A percentile compares a stretch with the other conserved stretches of the same genome.
These are phyloP conservation scores for Scheffersomyces quercinus DNA, from an alignment of 1,139 yeast species.

Conservation along the genomic window DNA sequence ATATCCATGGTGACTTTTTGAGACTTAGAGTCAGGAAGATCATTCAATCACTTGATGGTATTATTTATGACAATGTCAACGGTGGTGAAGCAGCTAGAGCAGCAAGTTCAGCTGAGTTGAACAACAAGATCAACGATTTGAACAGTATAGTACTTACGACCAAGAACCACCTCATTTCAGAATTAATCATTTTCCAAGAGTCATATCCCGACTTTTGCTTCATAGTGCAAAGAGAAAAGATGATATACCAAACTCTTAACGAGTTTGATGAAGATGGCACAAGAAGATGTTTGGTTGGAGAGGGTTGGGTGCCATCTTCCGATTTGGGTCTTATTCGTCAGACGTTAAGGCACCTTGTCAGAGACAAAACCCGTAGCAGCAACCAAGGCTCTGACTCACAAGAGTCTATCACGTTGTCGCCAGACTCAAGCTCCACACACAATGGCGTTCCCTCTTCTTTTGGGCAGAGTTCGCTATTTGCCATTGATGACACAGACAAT, in stretches of 20 bases:
- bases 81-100: conserved; percentile 54
- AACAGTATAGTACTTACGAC: conserved; percentile 68
- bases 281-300: conserved; percentile 90
- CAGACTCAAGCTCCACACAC: conserved; percentile 7
- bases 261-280: conserved; percentile 81
- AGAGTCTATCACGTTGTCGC: conserved; percentile 23
- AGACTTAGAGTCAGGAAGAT: conserved; percentile 69
- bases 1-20: conserved; percentile 82
- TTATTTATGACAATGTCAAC: conserved; percentile 62
- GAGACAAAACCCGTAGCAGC: conserved; percentile 19
- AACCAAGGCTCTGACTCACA: conserved; percentile 10
- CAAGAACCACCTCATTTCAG: conserved; percentile 66
- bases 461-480: conserved; percentile 43
- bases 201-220: conserved; percentile 34
- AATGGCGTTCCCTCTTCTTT: conserved; percentile 9
- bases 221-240: conserved; percentile 66
- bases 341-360: conserved; percentile 26
- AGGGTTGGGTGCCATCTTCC: conserved; percentile 84
- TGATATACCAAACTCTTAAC: conserved; percentile 74
- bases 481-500: conserved; percentile 44
- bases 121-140: conserved; percentile 49
- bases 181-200: conserved; percentile 69
- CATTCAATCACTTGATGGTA: conserved; percentile 83
- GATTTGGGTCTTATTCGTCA: conserved; percentile 26
- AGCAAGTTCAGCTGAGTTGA: conserved; percentile 60